Evolutionary conservation across 257 asterid genomes (phyloP).

Genomic region (Przewalskia tangutica): DNA sequence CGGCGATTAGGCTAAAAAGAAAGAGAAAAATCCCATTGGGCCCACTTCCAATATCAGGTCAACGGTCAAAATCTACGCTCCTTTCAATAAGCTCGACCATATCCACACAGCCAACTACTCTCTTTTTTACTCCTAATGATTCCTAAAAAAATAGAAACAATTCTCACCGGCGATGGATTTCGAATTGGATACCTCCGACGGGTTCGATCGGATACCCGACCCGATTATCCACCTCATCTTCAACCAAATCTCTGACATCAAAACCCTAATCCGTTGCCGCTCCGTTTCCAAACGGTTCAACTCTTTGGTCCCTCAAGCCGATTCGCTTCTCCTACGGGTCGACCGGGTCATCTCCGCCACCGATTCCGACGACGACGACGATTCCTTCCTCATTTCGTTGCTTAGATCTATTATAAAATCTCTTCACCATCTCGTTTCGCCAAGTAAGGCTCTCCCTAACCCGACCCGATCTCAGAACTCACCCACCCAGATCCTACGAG

Average conservation of each 20-base stretch:
- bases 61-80: constrained; percentile 13
- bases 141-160: not conserved
- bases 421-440: constrained; percentile 25
- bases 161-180: not conserved
- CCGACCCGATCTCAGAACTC: constrained; percentile 27
- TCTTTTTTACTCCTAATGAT: not conserved
- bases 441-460: constrained; percentile 2
- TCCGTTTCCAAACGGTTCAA: constrained; percentile 43
- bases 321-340: constrained; percentile 54
- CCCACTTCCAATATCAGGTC: not conserved
- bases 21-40: not conserved
- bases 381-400: constrained; percentile 25
- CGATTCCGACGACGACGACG: constrained; percentile 23
- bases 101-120: not conserved
- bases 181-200: constrained; percentile 21
- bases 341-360: constrained; percentile 50
- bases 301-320: constrained; percentile 47
- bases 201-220: constrained; percentile 51
- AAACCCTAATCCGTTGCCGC: constrained; percentile 50
- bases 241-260: constrained; percentile 45
- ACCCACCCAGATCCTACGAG: constrained; percentile 44
- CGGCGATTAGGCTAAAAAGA: not conserved
- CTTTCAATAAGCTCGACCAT: not conserved
- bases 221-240: constrained; percentile 47
- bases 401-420: constrained; percentile 34